phyloP scores from a whole-genome alignment of 2,329 filamentous ascomycete species.

The Colletotrichum sp. region DNA sequence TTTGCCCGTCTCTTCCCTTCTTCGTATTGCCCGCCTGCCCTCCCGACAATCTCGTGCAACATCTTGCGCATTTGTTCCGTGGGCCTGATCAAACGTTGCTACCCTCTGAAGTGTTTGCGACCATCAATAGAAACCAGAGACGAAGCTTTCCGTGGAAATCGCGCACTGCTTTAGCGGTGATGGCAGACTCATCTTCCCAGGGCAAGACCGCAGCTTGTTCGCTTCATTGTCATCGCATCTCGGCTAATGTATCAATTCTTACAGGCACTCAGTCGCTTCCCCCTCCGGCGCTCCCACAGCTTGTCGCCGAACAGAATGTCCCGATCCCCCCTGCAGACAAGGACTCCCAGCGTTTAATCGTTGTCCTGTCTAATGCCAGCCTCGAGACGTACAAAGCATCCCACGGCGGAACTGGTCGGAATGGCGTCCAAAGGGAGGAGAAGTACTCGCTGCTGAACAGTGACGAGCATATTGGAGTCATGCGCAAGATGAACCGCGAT shows the following conservation, averaged over 20 bases:
- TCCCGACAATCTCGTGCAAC: background rate
- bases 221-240: background rate
- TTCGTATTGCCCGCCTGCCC: background rate
- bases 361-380: constrained; percentile 95
- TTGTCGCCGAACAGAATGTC: constrained; percentile 90
- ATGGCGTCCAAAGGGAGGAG: constrained; percentile 76
- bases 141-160: background rate
- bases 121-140: background rate
- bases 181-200: background rate
- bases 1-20: background rate
- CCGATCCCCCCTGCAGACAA: constrained; percentile 88
- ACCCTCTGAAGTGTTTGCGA: background rate
- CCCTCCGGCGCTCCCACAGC: constrained; percentile 85
- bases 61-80: background rate
- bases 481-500: constrained; percentile 99
- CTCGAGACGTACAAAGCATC: constrained; percentile 97
- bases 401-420: constrained; percentile 70
- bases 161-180: background rate
- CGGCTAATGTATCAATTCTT: constrained; percentile 19
- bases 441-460: constrained; percentile 98
- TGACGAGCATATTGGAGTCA: constrained; percentile 98
- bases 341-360: constrained; percentile 88
- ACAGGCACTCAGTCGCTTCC: constrained; percentile 93
- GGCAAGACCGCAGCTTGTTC: background rate
- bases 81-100: background rate